Conservation (phyloP, 768 basidiomycete genomes). For the Solioccasus polychromus region DNA sequence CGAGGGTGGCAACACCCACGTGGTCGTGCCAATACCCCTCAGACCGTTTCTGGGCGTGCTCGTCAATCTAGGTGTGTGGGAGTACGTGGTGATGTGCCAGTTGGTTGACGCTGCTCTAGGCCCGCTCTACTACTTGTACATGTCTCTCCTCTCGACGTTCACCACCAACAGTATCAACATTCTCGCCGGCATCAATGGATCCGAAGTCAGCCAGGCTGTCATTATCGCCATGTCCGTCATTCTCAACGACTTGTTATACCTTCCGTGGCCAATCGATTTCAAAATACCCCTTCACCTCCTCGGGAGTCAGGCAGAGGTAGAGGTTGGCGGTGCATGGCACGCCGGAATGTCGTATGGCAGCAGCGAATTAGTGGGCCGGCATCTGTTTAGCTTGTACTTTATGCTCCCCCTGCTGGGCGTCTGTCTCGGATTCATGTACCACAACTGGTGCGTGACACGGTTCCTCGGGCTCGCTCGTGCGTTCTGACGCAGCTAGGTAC, state of each 20-base stretch:
- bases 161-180: constrained; percentile 99
- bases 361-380: constrained; percentile 83
- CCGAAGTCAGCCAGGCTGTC: constrained; percentile 91
- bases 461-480: not conserved
- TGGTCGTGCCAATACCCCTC: constrained; percentile 87
- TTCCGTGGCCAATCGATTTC: constrained; percentile 84
- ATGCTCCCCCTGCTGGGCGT: constrained; percentile 94
- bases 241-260: constrained; percentile 88
- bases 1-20: constrained; percentile 88
- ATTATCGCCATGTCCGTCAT: constrained; percentile 90
- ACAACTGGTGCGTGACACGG: constrained; percentile 76
- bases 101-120: constrained; percentile 46
- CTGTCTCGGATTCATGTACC: constrained; percentile 86
- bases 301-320: constrained; percentile 62
- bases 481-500: constrained; percentile 51
- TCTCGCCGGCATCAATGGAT: constrained; percentile 94
- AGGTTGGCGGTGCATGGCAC: constrained; percentile 75
- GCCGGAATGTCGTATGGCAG: constrained; percentile 87
- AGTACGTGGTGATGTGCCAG: not conserved
- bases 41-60: constrained; percentile 71
- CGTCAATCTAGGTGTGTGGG: constrained; percentile 81
- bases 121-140: constrained; percentile 93
- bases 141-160: constrained; percentile 94
- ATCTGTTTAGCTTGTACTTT: constrained; percentile 95
- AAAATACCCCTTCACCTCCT: constrained; percentile 68